Evolutionary conservation across 495 filamentous ascomycete genomes (phyloP).

Genomic region (Neurospora tetrasperma): DNA sequence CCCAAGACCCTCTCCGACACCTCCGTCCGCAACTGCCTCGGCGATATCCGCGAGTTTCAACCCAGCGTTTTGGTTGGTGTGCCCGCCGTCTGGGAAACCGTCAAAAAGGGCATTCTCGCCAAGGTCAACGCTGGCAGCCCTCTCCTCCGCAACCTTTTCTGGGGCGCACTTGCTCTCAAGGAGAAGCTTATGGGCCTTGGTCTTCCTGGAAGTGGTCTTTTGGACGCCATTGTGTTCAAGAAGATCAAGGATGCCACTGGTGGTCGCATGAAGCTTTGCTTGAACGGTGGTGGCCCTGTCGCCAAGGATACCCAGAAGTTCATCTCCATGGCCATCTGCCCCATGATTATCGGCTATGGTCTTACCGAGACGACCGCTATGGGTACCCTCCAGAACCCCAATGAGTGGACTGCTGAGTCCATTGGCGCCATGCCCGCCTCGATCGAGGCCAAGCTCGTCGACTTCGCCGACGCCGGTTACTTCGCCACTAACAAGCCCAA

Average conservation of each 20-base stretch:
- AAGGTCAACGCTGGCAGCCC: slow-evolving; percentile 71
- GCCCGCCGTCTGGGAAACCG: slow-evolving; percentile 92
- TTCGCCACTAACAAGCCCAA: slow-evolving; percentile 70
- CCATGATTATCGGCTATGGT: slow-evolving; percentile 91
- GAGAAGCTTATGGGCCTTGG: slow-evolving; percentile 63
- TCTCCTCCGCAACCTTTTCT: slow-evolving; percentile 77
- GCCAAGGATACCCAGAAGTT: slow-evolving; percentile 81
- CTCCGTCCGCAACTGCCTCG: slow-evolving; percentile 86
- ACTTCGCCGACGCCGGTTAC: slow-evolving; percentile 92
- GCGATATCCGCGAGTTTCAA: slow-evolving; percentile 89
- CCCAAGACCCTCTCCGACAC: slow-evolving; percentile 83
- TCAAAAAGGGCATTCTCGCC: slow-evolving; percentile 92
- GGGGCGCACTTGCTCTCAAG: slow-evolving; percentile 81
- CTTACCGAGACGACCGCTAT: slow-evolving; percentile 92
- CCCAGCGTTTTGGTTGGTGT: slow-evolving; percentile 91
- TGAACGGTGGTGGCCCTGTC: slow-evolving; percentile 82
- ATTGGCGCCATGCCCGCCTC: slow-evolving; percentile 74
- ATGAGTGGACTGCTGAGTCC: slow-evolving; percentile 75
- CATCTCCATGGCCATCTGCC: slow-evolving; percentile 77
- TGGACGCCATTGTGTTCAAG: slow-evolving; percentile 76
- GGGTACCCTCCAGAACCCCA: slow-evolving; percentile 82
- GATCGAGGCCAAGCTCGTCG: slow-evolving; percentile 88
- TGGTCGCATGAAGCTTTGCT: slow-evolving; percentile 65
- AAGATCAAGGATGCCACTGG: slow-evolving; percentile 89
- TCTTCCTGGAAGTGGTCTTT: slow-evolving; percentile 59